Evolutionary conservation across 768 basidiomycete genomes (phyloP).

Genomic region (Dentipellis fragilis): DNA sequence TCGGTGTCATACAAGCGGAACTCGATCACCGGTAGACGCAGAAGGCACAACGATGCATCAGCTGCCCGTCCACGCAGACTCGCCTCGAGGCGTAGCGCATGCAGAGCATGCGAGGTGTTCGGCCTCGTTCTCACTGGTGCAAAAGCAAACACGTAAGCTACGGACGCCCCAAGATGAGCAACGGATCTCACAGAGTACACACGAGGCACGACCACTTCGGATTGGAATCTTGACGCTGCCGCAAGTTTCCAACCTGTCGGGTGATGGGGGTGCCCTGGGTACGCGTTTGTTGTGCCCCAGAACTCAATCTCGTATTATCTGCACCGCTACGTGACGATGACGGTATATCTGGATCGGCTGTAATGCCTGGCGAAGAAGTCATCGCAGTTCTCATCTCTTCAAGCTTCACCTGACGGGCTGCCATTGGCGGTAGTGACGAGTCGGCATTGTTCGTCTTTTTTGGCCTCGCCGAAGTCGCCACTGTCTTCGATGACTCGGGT

Average conservation of each 20-base stretch:
- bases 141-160: too few relatives aligned
- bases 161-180: not conserved
- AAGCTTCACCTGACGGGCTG: too few relatives aligned
- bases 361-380: too few relatives aligned
- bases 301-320: too few relatives aligned
- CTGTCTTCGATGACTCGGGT: constrained; percentile 11
- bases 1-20: too few relatives aligned
- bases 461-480: not conserved
- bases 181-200: not conserved
- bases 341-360: too few relatives aligned
- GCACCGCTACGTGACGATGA: too few relatives aligned
- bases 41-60: not conserved
- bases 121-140: constrained; percentile 37
- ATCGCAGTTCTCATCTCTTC: not conserved
- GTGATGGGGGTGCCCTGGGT: too few relatives aligned
- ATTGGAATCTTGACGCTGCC: not conserved
- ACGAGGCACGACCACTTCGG: constrained; percentile 9
- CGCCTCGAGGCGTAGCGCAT: constrained; percentile 45
- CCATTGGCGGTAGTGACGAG: too few relatives aligned
- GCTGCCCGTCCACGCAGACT: constrained; percentile 11
- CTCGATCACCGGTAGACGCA: too few relatives aligned
- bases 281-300: too few relatives aligned
- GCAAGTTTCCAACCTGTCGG: not conserved
- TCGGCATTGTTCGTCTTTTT: too few relatives aligned
- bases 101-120: constrained; percentile 51